phyloP scores from a whole-genome alignment of 2,329 filamentous ascomycete species.

The Gaeumannomyces tritici region DNA sequence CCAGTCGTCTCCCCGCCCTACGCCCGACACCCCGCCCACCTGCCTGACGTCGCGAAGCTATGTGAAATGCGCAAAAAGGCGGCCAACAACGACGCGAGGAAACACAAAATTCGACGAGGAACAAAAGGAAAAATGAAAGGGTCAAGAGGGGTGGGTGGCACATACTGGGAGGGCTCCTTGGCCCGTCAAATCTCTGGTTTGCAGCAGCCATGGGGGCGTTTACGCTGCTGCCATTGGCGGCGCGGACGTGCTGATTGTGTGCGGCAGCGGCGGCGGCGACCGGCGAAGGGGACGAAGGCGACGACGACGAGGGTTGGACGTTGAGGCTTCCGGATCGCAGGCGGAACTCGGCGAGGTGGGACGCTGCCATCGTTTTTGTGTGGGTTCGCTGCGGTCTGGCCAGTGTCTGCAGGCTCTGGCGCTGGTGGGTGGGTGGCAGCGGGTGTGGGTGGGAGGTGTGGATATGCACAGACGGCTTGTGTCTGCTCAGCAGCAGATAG shows the following conservation, averaged over 20 bases:
- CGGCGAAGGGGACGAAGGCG: slow-evolving; percentile 7
- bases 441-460: background rate
- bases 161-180: slow-evolving; percentile 54
- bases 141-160: slow-evolving; percentile 13
- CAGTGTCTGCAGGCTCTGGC: background rate
- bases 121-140: background rate
- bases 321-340: slow-evolving; percentile 48
- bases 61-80: background rate
- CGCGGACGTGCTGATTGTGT: slow-evolving; percentile 19
- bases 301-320: slow-evolving; percentile 18
- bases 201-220: slow-evolving; percentile 25
- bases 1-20: background rate
- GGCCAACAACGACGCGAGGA: too few relatives aligned
- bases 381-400: background rate
- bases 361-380: slow-evolving; percentile 14
- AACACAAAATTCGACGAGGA: background rate
- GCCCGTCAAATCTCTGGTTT: slow-evolving; percentile 43
- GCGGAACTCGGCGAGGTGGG: slow-evolving; percentile 18
- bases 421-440: background rate
- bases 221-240: slow-evolving; percentile 13
- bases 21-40: too few relatives aligned
- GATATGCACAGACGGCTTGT: background rate
- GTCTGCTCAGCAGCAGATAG: background rate
- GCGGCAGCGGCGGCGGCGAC: too few relatives aligned
- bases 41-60: background rate